Base-by-base conservation (phyloP, 23 red algal species). In the Gracilaria vermiculophylla region DNA sequence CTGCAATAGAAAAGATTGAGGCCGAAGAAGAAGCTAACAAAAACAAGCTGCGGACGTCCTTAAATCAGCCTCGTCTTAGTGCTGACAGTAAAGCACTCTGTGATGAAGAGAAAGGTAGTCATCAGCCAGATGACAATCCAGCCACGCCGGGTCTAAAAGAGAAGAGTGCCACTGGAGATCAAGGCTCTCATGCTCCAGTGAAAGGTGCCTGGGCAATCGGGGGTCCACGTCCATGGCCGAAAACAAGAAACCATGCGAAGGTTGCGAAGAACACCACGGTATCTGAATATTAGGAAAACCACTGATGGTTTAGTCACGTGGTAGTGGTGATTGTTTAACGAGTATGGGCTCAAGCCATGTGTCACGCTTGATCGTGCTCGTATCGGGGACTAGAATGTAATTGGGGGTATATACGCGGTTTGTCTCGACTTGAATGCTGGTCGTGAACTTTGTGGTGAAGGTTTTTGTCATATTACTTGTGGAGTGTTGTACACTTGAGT, bases 171-270 rank as follows among this genome's bases (percentile, higher is more conserved):
- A n/a, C n/a, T n/a, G 45, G 73, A 7, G 51, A 78, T 48, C 45
- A 54, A 32, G 21, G 14, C 6, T 1, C 35, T 48, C 42, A 78
- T 19, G 24, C 15, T 14, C 10, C 29, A 10, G 45, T 45, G 73
- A 78, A 78, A 52, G 73, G 45, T 1, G 73, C 73, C 8, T 78
- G 51, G 51, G 73, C 52, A 13, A 37, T 32, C 14, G 73, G 51
- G 5, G 73, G 73, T 21, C 52, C 52, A 2, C 52, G 73, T 16
- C 6, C 6, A 1, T 78, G 73, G 73, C 73, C 52, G 16, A 70
- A 70, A n/a, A 15, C 64, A 19, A 39, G 33, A 34, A 70, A 35
- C 13, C 21, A 25, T 49, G 23, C 54, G 29, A 52, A 54, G 32
- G 45, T 37, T 9, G 31, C 73, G 25, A 56, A 52, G 24, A 56